Conservation (phyloP, 768 basidiomycete genomes). For the Suillus americanus region DNA sequence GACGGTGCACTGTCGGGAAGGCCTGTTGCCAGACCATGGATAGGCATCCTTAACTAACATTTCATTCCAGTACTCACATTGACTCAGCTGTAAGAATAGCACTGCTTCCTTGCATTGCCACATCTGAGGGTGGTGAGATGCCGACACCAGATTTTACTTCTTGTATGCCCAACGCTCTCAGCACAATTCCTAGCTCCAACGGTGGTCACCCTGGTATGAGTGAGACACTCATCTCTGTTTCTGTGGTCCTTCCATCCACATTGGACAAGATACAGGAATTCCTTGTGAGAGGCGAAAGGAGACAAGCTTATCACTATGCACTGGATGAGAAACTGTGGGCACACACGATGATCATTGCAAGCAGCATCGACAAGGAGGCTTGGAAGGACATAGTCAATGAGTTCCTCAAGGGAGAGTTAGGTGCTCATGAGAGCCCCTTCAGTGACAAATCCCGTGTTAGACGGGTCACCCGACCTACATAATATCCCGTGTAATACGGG, state of each 20-base stretch:
- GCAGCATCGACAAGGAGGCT: constrained; percentile 87
- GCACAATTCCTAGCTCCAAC: constrained; percentile 14
- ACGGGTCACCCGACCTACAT: no score
- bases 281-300: constrained; percentile 81
- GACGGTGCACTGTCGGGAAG: constrained; percentile 86
- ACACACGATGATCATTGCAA: constrained; percentile 93
- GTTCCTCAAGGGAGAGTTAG: constrained; percentile 79
- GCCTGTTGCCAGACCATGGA: constrained; percentile 41
- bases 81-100: constrained; percentile 76
- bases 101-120: constrained; percentile 58
- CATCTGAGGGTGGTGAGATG: constrained; percentile 22
- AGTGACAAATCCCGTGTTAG: no score
- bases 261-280: constrained; percentile 79
- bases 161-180: constrained; percentile 20
- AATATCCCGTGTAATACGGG: no score
- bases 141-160: constrained; percentile 33
- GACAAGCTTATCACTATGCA: constrained; percentile 85
- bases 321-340: constrained; percentile 90
- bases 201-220: constrained; percentile 29
- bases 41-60: constrained; percentile 16
- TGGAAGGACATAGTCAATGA: constrained; percentile 91
- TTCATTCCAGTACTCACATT: constrained; percentile 50
- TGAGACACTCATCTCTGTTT: constrained; percentile 56
- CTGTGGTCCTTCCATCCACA: constrained; percentile 58
- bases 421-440: constrained; percentile 41